Percentiles rank a stretch among this genome's conserved stretches.
These are phyloP conservation scores for Posidonia australis DNA, from an alignment of 106 monocot genomes.

Conservation along the genomic window DNA sequence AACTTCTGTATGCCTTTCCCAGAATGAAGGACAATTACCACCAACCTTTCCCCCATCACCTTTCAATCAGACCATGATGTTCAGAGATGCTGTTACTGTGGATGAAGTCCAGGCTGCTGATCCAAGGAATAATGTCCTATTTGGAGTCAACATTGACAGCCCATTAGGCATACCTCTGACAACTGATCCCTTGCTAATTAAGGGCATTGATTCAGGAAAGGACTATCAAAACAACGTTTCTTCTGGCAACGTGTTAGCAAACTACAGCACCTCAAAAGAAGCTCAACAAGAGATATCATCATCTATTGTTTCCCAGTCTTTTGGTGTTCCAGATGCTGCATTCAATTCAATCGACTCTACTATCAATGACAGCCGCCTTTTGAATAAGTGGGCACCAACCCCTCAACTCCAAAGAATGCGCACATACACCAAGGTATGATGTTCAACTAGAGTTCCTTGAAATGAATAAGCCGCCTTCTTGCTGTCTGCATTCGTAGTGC, in stretches of 20 bases:
- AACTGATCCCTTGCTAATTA: conserved; percentile 43
- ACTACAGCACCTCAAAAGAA: conserved; percentile 48
- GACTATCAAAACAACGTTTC: conserved; percentile 39
- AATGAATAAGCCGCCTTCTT: too few species aligned
- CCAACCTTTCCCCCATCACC: conserved; percentile 29
- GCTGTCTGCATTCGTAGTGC: too few species aligned
- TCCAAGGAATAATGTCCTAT: conserved; percentile 60
- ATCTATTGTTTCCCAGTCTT: conserved; percentile 81
- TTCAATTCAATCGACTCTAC: conserved; percentile 81
- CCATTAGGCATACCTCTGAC: conserved; percentile 40
- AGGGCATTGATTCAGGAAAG: conserved; percentile 41
- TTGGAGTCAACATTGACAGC: conserved; percentile 65
- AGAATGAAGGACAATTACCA: conserved; percentile 48
- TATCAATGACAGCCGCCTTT: conserved; percentile 46
- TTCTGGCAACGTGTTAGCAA: conserved; percentile 26
- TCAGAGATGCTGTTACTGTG: conserved; percentile 41
- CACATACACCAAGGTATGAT: conserved; percentile 83
- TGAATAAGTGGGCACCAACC: conserved; percentile 63
- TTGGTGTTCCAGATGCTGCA: conserved; percentile 73
- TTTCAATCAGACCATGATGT: conserved; percentile 43
- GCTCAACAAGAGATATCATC: conserved; percentile 71
- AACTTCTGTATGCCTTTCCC: conserved; percentile 68
- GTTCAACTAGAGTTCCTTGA: background rate
- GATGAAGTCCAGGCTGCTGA: conserved; percentile 38
- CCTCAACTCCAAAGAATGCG: conserved; percentile 56